phyloP scores from a whole-genome alignment of 139 green algal genomes.

The Spirogloea muscicola region DNA sequence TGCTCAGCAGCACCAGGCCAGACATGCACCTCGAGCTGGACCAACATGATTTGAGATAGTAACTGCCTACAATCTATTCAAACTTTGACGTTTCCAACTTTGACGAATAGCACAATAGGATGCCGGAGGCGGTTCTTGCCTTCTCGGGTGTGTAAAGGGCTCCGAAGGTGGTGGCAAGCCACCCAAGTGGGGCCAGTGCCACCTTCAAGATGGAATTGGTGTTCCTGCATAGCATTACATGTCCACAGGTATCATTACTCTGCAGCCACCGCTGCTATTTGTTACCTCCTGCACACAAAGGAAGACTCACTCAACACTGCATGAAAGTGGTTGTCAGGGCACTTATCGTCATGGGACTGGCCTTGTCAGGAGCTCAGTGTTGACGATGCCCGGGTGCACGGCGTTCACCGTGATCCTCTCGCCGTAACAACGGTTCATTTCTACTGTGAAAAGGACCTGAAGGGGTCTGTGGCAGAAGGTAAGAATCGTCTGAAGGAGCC shows the following conservation, averaged over 20 bases:
- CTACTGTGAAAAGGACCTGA: conserved; percentile 36
- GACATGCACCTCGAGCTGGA: too few species aligned
- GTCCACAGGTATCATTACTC: not conserved
- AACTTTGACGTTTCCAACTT: not conserved
- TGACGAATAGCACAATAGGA: not conserved
- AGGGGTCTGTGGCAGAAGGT: too few species aligned
- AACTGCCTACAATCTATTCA: too few species aligned
- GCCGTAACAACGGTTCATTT: conserved; percentile 33
- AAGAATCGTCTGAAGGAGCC: too few species aligned
- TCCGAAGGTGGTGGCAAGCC: not conserved
- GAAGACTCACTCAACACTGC: not conserved
- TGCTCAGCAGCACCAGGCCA: too few species aligned
- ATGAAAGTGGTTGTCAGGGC: not conserved
- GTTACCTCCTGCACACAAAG: not conserved
- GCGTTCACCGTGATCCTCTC: conserved; percentile 23
- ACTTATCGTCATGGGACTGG: too few species aligned
- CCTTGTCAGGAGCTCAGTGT: conserved; percentile 27
- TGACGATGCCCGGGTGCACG: conserved; percentile 31
- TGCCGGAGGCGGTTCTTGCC: not conserved
- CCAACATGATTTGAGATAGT: too few species aligned
- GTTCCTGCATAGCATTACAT: too few species aligned
- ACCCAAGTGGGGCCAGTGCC: not conserved
- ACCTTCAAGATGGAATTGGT: conserved; percentile 8
- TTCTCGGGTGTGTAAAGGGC: conserved; percentile 22
- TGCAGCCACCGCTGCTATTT: too few species aligned